These are phyloP conservation scores for Catunica adiposa DNA, from an alignment of 2,329 filamentous ascomycete genomes.

Conservation along the genomic window DNA sequence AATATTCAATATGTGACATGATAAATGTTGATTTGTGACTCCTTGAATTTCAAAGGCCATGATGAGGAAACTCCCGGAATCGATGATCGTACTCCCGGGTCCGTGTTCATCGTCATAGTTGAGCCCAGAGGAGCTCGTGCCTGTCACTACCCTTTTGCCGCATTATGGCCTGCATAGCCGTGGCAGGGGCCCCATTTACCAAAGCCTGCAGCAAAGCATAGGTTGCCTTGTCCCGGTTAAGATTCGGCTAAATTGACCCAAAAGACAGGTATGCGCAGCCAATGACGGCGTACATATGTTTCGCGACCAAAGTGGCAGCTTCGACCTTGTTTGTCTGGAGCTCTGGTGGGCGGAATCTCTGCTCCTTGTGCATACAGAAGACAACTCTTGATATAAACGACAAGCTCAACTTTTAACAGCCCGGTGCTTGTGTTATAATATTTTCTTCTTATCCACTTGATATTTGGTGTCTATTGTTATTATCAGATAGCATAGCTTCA, in stretches of 20 bases:
- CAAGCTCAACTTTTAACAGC: background rate
- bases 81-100: background rate
- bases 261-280: background rate
- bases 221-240: too few relatives aligned
- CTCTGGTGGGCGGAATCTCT: background rate
- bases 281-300: slow-evolving; percentile 2
- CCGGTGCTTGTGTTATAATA: background rate
- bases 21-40: background rate
- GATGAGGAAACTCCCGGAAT: background rate
- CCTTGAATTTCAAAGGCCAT: background rate
- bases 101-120: background rate
- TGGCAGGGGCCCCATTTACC: too few relatives aligned
- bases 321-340: background rate
- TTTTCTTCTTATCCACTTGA: background rate
- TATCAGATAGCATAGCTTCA: background rate
- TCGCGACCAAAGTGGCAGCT: slow-evolving; percentile 7
- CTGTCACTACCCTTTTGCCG: background rate
- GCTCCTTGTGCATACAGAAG: background rate
- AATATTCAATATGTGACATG: background rate
- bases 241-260: background rate
- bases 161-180: background rate
- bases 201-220: too few relatives aligned
- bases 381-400: background rate
- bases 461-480: background rate
- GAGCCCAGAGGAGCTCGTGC: background rate